Evolutionary conservation across 2,329 filamentous ascomycete genomes (phyloP).

Genomic region (Zymoseptoria passerinii): DNA sequence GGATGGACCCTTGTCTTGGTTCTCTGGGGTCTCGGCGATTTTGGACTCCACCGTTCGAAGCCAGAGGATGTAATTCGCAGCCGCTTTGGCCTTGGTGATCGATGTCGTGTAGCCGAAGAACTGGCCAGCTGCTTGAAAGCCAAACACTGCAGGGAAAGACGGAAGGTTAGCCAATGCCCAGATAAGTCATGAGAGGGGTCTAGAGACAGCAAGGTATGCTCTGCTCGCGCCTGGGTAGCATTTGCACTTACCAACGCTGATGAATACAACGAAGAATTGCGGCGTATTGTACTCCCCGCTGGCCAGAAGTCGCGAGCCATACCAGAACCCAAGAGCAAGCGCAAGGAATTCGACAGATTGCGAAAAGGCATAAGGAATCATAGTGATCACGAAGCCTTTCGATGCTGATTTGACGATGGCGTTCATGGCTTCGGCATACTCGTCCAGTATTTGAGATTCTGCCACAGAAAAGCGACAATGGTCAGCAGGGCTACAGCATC

Average conservation of each 20-base stretch:
- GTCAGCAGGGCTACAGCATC: neutral
- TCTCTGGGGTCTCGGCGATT: conserved; percentile 32
- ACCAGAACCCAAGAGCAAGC: conserved; percentile 31
- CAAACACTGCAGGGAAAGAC: conserved; percentile 54
- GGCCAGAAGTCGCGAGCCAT: conserved; percentile 27
- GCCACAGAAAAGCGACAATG: neutral
- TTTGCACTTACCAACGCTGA: conserved; percentile 22
- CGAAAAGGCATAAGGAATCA: conserved; percentile 26
- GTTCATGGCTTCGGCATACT: conserved; percentile 23
- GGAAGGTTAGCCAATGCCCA: neutral
- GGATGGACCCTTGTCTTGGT: conserved; percentile 23
- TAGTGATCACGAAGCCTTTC: conserved; percentile 15
- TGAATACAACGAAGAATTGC: conserved; percentile 53
- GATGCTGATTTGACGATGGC: conserved; percentile 20
- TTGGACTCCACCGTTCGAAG: conserved; percentile 32
- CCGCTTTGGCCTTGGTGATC: conserved; percentile 30
- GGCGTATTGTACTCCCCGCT: conserved; percentile 28
- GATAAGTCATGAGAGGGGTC: too few relatives aligned
- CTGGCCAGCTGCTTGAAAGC: conserved; percentile 58
- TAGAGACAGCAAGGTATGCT: too few relatives aligned
- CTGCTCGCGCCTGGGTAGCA: too few relatives aligned
- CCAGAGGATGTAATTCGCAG: conserved; percentile 40
- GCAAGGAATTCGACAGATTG: conserved; percentile 28
- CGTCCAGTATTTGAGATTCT: conserved; percentile 23
- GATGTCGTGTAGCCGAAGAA: conserved; percentile 52